These are phyloP conservation scores for Scheffersomyces titani DNA, from an alignment of 1,139 yeast genomes.

Conservation along the genomic window DNA sequence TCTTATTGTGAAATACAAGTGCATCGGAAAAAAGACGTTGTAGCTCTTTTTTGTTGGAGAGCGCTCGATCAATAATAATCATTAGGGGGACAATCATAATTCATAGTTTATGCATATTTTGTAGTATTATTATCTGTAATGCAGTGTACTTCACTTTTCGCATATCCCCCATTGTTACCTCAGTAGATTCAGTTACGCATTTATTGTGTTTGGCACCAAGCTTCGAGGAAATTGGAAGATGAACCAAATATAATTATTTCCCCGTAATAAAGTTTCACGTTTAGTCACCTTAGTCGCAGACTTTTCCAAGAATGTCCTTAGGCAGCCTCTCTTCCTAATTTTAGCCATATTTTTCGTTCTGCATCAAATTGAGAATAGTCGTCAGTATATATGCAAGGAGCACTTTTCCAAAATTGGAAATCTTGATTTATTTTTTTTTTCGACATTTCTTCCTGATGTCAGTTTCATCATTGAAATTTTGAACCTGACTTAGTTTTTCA, in stretches of 20 bases:
- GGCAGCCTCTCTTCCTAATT: neutral
- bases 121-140: neutral
- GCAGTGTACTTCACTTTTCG: neutral
- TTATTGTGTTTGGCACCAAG: neutral
- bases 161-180: neutral
- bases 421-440: no score
- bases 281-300: neutral
- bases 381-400: constrained; percentile 1
- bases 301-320: neutral
- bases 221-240: neutral
- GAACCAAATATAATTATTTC: neutral
- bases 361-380: neutral
- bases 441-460: neutral
- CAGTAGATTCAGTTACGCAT: neutral
- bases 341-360: neutral
- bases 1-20: neutral
- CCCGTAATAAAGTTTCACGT: neutral
- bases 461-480: neutral
- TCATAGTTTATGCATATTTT: neutral
- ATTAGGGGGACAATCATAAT: neutral
- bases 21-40: neutral
- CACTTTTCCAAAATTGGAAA: neutral
- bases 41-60: neutral
- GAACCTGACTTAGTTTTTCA: neutral
- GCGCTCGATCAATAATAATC: neutral